Base-by-base conservation (phyloP, 441 rosid genomes). In the Erysimum pusillum region DNA sequence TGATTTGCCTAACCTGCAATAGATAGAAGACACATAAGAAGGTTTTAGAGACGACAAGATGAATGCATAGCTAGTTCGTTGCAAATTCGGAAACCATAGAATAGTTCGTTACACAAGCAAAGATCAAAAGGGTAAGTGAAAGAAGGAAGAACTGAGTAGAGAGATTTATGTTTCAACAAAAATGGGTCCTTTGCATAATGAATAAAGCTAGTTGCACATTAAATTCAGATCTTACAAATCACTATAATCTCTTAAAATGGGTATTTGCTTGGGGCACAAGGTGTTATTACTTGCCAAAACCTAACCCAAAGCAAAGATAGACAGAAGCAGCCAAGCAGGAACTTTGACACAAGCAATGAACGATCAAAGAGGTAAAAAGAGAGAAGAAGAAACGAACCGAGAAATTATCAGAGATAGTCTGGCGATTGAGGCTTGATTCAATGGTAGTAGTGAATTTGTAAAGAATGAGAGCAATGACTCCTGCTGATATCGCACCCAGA, bases 1-100 rank as follows among this genome's bases (percentile, higher is more conserved):
- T 85, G 74, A 93, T 89, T 82, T 91, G 98, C 49, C 93, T 89
- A 68, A 87, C 93, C 97, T 91, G 96, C 78, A 82, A 46, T 18
- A 18, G 58, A 79, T 13, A 48, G 66, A 80, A 75, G n/a, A 76
- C 54, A 60, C 53, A 67, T 3, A 65, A 32, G 4, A 58, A 69
- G 49, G 18, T 69, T 41, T 46, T 17, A 39, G 51, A 60, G 14
- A 76, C 44, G 28, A 20, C 41, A 66, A 48, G 54, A 39, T 63
- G 72, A 77, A 64, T 17, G 32, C 5, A 54, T 71, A 54, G 46
- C 13, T 44, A 44, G 58, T 25, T 52, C 18, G 28, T 61, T 25
- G 38, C 36, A 45, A 18, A 71, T 7, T 13, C 10, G 60, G 9
- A 67, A 75, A 48, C 28, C 49, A 49, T 9, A 36, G 63, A 48